Evolutionary conservation across 2,329 filamentous ascomycete species (phyloP), one percentile per base, ranked within the genome.

Genomic region (Pseudogymnoascus sp.): DNA sequence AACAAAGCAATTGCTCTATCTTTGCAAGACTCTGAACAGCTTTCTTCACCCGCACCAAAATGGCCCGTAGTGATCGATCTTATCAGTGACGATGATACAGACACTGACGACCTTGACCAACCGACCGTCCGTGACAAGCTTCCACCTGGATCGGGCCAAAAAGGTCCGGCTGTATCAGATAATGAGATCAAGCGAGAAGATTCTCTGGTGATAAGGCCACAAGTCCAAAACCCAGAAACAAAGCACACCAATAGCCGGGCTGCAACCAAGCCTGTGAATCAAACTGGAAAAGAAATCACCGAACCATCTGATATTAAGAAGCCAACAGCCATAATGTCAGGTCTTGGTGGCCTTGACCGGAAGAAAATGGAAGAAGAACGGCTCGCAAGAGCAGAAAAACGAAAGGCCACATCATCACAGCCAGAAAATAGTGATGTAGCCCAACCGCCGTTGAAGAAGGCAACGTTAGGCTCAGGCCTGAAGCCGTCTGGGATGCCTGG

Each of bases 351-450:
- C 8, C 55, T 96, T 1, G 83, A 96, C 76, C 84, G 93, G 37
- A 91, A 87, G 74, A 83, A 85, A 61, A 95, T 96, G 91, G 93
- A 97, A 73, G 80, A 87, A 69, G 91, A 96, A 72, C 86, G 93
- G 41, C 81, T 96, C 12, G 87, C 85, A 21, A 83, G 93, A 67
- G 61, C 55, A n/a, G 65, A 60, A 52, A 72, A 72, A 64, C 65
- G 71, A 61, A 71, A 71, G 43, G 69, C 69, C 28, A 79, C 79
- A 2, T 68, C 69, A 7, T 64, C 67, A n/a, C 63, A 67, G 14
- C 11, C 55, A 37, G 40, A 55, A 14, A 28, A 40, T 12, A 59
- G 45, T 59, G 40, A 61, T 28, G 59, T 6, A n/a, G 28, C 18
- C 6, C 5, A 45, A 8, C 35, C 43, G 14, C 41, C 18, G 14